Base-by-base conservation (phyloP, 2,329 filamentous ascomycete species). In the Pseudogymnoascus sp. region DNA sequence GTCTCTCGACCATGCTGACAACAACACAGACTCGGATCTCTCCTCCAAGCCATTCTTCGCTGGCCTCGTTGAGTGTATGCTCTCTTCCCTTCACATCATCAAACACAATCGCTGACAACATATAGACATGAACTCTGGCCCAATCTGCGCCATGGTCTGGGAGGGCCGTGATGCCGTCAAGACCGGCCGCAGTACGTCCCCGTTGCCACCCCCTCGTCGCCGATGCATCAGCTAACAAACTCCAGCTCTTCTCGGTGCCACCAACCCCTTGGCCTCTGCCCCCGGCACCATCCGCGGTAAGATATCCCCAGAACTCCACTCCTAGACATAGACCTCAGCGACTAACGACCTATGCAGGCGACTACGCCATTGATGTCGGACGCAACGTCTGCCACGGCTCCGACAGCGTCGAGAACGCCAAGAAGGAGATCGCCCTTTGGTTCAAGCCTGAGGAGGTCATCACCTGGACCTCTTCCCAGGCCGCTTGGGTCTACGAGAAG, bases 381-480 rank as follows among this genome's bases (percentile, higher is more conserved):
- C 91, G 93, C 78, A 99, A 99, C 84, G 91, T 97, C 82, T 97
- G 93, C 90, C 94, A 99, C 87, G 94, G 94, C 77, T 97, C 91
- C 79, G 94, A 99, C 85, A 87, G 84, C 76, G 93, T 99, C 79
- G 94, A 99, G 87, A 96, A 86, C 82, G 94, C 94, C 80, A 86
- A 97, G 89, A 97, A 97, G 90, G 94, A 99, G 85, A 99, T 99
- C 76, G 88, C 88, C 73, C 87, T 97, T 76, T 99, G 94, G 94
- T 99, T 99, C 89, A 87, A 89, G 80, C 82, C 89, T 70, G 86
- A 85, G 70, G 94, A 97, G 79, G 76, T 96, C 74, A 79, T 91
- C 79, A 82, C 75, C 80, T 97, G 89, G 86, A 93, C 94, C 85
- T 81, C 82, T 70, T 82, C 89, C 75, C 84, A 90, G 80, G 84